Conservation (phyloP, 2,329 filamentous ascomycete species). For the Fusarium clavum region DNA sequence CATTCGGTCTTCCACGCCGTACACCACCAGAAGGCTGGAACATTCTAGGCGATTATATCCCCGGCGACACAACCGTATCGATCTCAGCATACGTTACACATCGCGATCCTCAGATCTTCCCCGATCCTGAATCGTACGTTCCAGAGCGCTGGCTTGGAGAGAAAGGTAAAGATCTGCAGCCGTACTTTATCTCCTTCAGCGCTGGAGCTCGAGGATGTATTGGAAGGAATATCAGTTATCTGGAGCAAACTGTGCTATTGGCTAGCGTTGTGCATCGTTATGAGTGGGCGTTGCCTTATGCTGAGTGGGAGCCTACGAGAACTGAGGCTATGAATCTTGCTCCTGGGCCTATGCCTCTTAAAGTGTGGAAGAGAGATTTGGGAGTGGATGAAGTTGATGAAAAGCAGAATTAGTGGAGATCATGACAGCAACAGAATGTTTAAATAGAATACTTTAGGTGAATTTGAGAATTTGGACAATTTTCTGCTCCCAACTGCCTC, state of each 20-base stretch:
- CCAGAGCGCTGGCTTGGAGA: constrained; percentile 57
- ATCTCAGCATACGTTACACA: constrained; percentile 55
- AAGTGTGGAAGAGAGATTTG: constrained; percentile 41
- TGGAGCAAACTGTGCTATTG: constrained; percentile 60
- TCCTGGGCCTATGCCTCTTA: constrained; percentile 39
- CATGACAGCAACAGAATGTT: not conserved
- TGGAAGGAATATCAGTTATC: constrained; percentile 54
- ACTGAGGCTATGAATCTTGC: constrained; percentile 41
- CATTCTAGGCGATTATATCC: constrained; percentile 51
- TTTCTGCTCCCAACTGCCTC: not conserved
- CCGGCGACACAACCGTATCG: constrained; percentile 53
- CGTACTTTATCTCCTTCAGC: constrained; percentile 56
- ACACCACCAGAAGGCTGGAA: constrained; percentile 48
- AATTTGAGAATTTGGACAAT: not conserved
- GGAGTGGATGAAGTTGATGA: constrained; percentile 12
- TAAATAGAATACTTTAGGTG: not conserved
- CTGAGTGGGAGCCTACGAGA: constrained; percentile 35
- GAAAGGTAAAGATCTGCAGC: constrained; percentile 50
- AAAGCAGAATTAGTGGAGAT: constrained; percentile 6
- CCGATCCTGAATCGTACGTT: constrained; percentile 53
- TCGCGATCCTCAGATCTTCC: constrained; percentile 54
- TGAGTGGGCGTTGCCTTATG: constrained; percentile 50
- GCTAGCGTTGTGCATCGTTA: constrained; percentile 58
- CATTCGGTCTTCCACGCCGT: constrained; percentile 43
- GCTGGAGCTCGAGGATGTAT: constrained; percentile 57